Percentiles rank a stretch among this genome's conserved stretches.
phyloP scores from a whole-genome alignment of 148 eudicot species.

The Cornus florida region DNA sequence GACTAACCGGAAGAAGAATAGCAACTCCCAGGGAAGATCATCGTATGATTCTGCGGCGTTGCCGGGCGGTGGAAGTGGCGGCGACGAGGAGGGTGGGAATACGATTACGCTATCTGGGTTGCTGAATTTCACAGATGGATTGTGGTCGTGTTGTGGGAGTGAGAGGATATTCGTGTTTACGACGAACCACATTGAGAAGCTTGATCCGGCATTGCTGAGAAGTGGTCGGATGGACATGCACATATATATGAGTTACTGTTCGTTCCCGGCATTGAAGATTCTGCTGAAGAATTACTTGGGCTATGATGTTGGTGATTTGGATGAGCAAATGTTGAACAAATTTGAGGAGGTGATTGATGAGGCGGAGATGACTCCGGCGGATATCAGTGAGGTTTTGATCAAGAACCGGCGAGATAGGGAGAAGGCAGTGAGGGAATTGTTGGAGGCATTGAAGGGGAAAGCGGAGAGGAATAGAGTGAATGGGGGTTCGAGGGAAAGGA shows the following conservation, averaged over 20 bases:
- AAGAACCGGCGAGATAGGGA: constrained; percentile 57
- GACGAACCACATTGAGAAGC: constrained; percentile 81
- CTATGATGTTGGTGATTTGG: constrained; percentile 36
- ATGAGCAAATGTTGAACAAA: constrained; percentile 18
- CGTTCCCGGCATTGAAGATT: constrained; percentile 53
- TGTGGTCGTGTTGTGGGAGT: constrained; percentile 98
- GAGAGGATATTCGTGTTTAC: constrained; percentile 92
- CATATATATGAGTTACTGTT: constrained; percentile 70
- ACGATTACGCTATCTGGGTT: constrained; percentile 79
- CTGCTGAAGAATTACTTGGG: constrained; percentile 70
- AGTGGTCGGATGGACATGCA: constrained; percentile 99
- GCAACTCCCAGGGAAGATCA: neutral
- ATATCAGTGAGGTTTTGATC: constrained; percentile 80
- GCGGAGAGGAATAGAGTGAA: constrained; percentile 31
- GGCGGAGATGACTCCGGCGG: constrained; percentile 90
- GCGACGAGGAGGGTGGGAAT: constrained; percentile 33
- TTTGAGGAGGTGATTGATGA: constrained; percentile 40
- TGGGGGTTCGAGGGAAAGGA: constrained; percentile 1
- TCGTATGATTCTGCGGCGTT: too few relatives aligned
- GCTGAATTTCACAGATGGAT: constrained; percentile 85
- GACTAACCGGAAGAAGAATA: constrained; percentile 35
- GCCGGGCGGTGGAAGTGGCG: neutral
- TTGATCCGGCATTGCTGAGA: constrained; percentile 87
- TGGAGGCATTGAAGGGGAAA: constrained; percentile 50
- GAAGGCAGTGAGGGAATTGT: constrained; percentile 52